Conservation (phyloP, 108 stramenopile species). For the Discostella stelligeroides region DNA sequence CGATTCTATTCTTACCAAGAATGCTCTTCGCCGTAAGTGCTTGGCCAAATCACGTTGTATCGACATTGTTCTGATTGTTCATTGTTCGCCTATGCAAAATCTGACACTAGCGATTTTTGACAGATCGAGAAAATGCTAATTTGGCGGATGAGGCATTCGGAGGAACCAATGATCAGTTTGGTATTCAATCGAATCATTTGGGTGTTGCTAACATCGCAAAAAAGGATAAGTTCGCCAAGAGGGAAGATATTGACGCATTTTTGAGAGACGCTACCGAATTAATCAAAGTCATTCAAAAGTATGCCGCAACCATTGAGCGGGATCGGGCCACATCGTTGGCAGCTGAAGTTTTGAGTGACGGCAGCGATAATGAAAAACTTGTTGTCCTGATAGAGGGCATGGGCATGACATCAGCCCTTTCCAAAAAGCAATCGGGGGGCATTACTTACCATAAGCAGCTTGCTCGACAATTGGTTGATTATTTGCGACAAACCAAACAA, state of each 20-base stretch:
- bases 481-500: slow-evolving; percentile 65
- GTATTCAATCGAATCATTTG: not conserved
- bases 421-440: slow-evolving; percentile 66
- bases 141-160: slow-evolving; percentile 70
- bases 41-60: not conserved
- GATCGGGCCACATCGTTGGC: slow-evolving; percentile 23
- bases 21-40: slow-evolving; percentile 53
- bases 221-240: slow-evolving; percentile 24
- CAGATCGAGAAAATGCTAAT: slow-evolving; percentile 56
- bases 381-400: slow-evolving; percentile 78
- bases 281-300: slow-evolving; percentile 77
- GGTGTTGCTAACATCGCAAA: not conserved
- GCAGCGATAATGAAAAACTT: slow-evolving; percentile 60
- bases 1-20: slow-evolving; percentile 77
- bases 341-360: slow-evolving; percentile 6
- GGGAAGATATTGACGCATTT: slow-evolving; percentile 69
- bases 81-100: too few relatives aligned
- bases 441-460: slow-evolving; percentile 84
- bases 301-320: slow-evolving; percentile 62
- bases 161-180: slow-evolving; percentile 1
- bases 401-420: slow-evolving; percentile 95
- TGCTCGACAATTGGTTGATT: slow-evolving; percentile 95
- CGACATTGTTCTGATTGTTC: too few relatives aligned
- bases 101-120: not conserved
- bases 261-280: slow-evolving; percentile 71